Base-by-base conservation (phyloP, 2,329 filamentous ascomycete species). In the Lasiodiplodia sp. region DNA sequence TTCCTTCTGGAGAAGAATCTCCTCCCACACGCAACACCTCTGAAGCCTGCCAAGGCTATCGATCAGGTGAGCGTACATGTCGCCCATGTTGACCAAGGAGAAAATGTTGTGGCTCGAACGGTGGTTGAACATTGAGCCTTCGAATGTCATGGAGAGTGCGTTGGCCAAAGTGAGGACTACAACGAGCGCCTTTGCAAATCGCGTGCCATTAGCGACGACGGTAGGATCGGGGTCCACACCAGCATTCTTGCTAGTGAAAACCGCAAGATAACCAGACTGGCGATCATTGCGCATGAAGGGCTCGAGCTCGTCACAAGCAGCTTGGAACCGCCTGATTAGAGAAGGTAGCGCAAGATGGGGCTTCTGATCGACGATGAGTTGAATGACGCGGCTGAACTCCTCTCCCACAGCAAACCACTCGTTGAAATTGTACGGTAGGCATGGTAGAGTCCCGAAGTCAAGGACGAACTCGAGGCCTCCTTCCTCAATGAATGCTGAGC, bases 401-500 rank as follows among this genome's bases (percentile, higher is more conserved):
- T 90, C 87, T 68, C 90, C 90, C 8, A 74, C 72, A 21, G 51
- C 55, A 7, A 63, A 60, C 6, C 87, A 87, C 51, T 91, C 90
- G 49, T 90, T 87, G 75, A 92, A 90, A 74, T 92, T 87, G 73
- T 90, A 89, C 0, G 93, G 89, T 57, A 98, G 85, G 77, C 93
- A 94, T 5, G 93, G 91, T 37, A 94, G 88, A 66, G 92, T 92
- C 51, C 91, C 91, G 67, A 97, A 88, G 75, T 97, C 93, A 66
- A 99, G 84, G 23, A 98, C 84, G 63, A 91, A 85, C 78, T 97
- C 93, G 28, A 95, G 89, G 7, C 93, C 96, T 68, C 94, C 93
- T 62, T 87, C 87, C 67, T 92, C 88, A 71, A 96, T 89, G 75
- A 97, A 95, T 28, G 87, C 86, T 21, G 85, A 83, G 78, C 92